phyloP scores from a whole-genome alignment of 1,284 basidiomycete genomes.

The Pisolithus thermaeus region DNA sequence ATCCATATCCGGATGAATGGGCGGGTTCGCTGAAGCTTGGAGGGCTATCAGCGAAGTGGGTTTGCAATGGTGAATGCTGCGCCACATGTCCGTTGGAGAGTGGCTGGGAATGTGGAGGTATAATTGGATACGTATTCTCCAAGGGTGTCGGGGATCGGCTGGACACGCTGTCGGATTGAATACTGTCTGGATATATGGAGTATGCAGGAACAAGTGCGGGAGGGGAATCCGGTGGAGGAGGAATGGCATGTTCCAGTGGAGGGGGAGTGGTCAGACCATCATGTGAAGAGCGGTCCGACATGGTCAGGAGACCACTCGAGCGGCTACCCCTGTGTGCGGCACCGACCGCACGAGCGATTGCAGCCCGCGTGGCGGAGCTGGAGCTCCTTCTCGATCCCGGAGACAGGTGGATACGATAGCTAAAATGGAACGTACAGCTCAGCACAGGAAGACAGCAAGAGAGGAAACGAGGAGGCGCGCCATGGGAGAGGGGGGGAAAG shows the following conservation, averaged over 20 bases:
- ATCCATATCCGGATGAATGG: constrained; percentile 36
- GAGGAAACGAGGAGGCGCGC: not conserved
- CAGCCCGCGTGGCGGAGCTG: constrained; percentile 42
- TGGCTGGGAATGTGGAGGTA: constrained; percentile 25
- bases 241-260: constrained; percentile 38
- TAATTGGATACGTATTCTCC: constrained; percentile 33
- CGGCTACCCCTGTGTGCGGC: constrained; percentile 10
- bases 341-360: constrained; percentile 40
- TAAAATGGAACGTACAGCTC: constrained; percentile 24
- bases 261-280: constrained; percentile 38
- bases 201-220: constrained; percentile 44
- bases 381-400: constrained; percentile 64
- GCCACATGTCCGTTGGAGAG: constrained; percentile 25
- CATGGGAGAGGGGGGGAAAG: constrained; percentile 9
- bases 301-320: constrained; percentile 15
- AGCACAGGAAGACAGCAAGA: constrained; percentile 6
- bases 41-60: constrained; percentile 29
- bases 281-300: constrained; percentile 21
- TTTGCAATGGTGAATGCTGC: constrained; percentile 27
- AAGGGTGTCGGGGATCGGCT: constrained; percentile 40
- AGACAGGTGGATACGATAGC: constrained; percentile 68
- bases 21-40: constrained; percentile 42
- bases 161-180: constrained; percentile 32
- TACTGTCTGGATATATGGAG: constrained; percentile 31
- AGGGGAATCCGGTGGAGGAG: constrained; percentile 32